Evolutionary conservation across 2,329 filamentous ascomycete genomes (phyloP), one percentile per base, ranked within the genome.

Genomic region (Elsinoe necatrix): DNA sequence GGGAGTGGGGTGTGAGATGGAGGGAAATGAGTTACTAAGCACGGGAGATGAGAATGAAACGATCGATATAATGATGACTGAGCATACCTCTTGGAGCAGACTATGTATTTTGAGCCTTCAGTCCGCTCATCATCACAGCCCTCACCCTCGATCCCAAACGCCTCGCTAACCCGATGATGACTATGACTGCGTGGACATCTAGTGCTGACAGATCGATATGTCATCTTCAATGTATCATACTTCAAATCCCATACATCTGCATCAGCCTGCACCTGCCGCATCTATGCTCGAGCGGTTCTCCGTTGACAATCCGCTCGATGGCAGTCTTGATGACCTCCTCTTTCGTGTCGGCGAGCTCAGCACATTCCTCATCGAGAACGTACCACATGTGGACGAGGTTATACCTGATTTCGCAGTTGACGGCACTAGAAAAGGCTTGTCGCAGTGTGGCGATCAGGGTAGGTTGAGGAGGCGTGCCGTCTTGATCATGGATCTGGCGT

Each of bases 1-100:
- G 80, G 0, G 75, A 83, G 45, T 84, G 80, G 80, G 73, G 72
- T 0, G 73, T 83, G 9, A 65, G 79, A 58, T 83, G 80, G 80
- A 72, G 80, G 59, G 79, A 81, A 57, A 62, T 63, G 20, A 27
- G 8, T 9, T 55, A 23, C 18, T 55, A 23, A 43, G 3, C 8
- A 9, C 25, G 31, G 48, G 25, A 20, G 21, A 8, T 43, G 20
- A 20, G 21, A 21, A 12, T 43, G 39, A 23, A 8, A 41, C 12
- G 12, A 41, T n/a, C 37, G 37, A 14, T 5, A n/a, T n/a, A n/a
- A n/a, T n/a, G n/a, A n/a, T n/a, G n/a, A n/a, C n/a, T n/a, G n/a
- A n/a, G n/a, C n/a, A n/a, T n/a, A n/a, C n/a, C n/a, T n/a, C n/a
- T n/a, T n/a, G n/a, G n/a, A n/a, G n/a, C n/a, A n/a, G n/a, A n/a